Conservation (phyloP, 2,329 filamentous ascomycete genomes). For the Cryoendolithus antarcticus region DNA sequence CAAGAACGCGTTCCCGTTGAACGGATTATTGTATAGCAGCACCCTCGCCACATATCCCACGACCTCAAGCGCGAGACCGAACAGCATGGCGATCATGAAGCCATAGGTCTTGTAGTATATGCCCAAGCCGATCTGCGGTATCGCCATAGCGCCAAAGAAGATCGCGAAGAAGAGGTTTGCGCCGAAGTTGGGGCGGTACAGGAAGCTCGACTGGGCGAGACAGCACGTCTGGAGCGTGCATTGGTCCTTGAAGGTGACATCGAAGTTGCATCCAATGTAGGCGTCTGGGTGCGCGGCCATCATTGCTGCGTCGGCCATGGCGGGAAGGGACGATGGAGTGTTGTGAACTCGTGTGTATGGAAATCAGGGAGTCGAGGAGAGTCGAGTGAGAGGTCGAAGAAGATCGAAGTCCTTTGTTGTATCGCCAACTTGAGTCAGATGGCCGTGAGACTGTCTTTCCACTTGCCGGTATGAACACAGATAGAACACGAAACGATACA, state of each 20-base stretch:
- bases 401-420: too few species aligned
- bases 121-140: conserved; percentile 38
- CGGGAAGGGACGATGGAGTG: too few species aligned
- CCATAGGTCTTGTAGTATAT: conserved; percentile 43
- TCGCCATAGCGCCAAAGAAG: conserved; percentile 37
- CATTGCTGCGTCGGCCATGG: too few species aligned
- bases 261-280: conserved; percentile 12
- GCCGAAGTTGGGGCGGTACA: conserved; percentile 39
- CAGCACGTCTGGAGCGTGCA: conserved; percentile 21
- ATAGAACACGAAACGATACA: too few species aligned
- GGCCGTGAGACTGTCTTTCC: too few species aligned
- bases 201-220: conserved; percentile 30
- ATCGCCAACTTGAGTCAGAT: too few species aligned
- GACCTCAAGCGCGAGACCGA: conserved; percentile 38
- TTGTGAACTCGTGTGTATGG: too few species aligned
- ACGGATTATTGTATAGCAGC: conserved; percentile 31
- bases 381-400: too few species aligned
- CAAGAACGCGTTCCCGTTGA: conserved; percentile 30
- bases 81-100: conserved; percentile 37
- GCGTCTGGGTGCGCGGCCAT: conserved; percentile 9
- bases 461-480: too few species aligned
- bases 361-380: too few species aligned
- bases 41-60: conserved; percentile 46
- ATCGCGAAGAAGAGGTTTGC: conserved; percentile 36
- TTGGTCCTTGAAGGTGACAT: conserved; percentile 6